Evolutionary conservation across 2,329 filamentous ascomycete species (phyloP), one percentile per base, ranked within the genome.

Genomic region (Aspergillus felis): DNA sequence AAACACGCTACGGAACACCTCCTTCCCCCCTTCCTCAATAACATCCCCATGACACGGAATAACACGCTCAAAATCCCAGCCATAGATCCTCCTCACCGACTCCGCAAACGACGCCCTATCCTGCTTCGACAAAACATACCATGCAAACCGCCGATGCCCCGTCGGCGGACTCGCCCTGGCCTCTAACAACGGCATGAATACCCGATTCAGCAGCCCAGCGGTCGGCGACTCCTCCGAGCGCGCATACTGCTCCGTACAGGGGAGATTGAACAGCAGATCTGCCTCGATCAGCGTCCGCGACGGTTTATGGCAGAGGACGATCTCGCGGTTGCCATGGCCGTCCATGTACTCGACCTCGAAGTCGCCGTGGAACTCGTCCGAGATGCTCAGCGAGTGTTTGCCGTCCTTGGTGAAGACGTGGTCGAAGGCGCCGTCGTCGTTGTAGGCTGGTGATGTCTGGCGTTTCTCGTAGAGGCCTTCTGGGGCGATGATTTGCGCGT

Each of bases 1-100:
- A 74, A 95, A 91, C 9, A 94, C 81, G 73, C 89, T 89, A 67
- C 82, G 78, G 64, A 93, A 95, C n/a, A 89, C 78, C 10, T 81
- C 82, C 80, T 94, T 96, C 9, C 83, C 91, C 1, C 79, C 82
- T 0, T 69, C 81, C 71, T 93, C 87, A 63, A 97, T 86, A 12
- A 89, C 87, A 76, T 97, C 93, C 10, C 93, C 93, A 74, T 97
- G 93, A 73, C 93, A 97, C 0, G 92, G 91, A 56, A 97, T 86
- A 46, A 97, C 81, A 44, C 86, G 86, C 59, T 87, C 84, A 72
- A 96, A 96, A 58, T 92, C 87, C 93, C 93, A 97, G 53, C 73
- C 71, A 51, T 85, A 79, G 60, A 97, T 92, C 60, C 81, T 81
- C 64, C 74, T 77, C 44, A 91, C 77, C 65, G 87, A 91, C 59